Evolutionary conservation across 495 filamentous ascomycete genomes (phyloP).

Genomic region (Tetracladium setigerum): DNA sequence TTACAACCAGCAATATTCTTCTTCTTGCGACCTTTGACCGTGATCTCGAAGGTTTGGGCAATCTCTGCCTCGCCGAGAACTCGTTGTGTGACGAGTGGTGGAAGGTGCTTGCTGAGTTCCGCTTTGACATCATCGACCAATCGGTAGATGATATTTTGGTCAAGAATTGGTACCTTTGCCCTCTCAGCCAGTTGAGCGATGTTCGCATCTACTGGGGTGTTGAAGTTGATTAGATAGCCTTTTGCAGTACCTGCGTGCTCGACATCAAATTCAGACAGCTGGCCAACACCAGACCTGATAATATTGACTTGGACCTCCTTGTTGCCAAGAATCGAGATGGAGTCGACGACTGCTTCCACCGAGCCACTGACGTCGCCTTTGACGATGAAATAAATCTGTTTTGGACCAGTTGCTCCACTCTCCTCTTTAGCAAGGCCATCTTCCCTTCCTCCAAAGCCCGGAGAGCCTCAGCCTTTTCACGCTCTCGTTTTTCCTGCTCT

Average conservation of each 20-base stretch:
- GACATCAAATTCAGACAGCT: constrained; percentile 78
- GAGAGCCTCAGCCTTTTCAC: constrained; percentile 32
- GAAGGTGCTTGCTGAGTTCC: constrained; percentile 56
- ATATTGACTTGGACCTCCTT: constrained; percentile 73
- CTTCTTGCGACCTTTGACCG: constrained; percentile 58
- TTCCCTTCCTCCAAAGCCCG: constrained; percentile 25
- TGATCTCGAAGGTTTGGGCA: constrained; percentile 74
- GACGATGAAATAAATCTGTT: constrained; percentile 72
- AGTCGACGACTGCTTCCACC: constrained; percentile 77
- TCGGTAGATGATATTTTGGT: constrained; percentile 90
- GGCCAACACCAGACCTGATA: constrained; percentile 68
- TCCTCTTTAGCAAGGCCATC: constrained; percentile 7
- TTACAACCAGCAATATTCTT: constrained; percentile 79
- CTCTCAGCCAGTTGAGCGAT: constrained; percentile 63
- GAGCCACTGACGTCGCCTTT: constrained; percentile 93
- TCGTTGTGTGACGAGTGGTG: constrained; percentile 52
- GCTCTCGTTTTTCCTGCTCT: constrained; percentile 51
- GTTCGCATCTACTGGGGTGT: constrained; percentile 58
- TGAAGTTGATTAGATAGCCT: constrained; percentile 79
- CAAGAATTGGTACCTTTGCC: constrained; percentile 64
- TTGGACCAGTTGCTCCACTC: constrained; percentile 41
- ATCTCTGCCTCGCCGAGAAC: constrained; percentile 89
- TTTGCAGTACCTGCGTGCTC: constrained; percentile 72
- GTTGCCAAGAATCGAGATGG: constrained; percentile 69
- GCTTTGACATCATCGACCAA: constrained; percentile 75